phyloP scores from a whole-genome alignment of 306 rosid species.

The Purshia tridentata region DNA sequence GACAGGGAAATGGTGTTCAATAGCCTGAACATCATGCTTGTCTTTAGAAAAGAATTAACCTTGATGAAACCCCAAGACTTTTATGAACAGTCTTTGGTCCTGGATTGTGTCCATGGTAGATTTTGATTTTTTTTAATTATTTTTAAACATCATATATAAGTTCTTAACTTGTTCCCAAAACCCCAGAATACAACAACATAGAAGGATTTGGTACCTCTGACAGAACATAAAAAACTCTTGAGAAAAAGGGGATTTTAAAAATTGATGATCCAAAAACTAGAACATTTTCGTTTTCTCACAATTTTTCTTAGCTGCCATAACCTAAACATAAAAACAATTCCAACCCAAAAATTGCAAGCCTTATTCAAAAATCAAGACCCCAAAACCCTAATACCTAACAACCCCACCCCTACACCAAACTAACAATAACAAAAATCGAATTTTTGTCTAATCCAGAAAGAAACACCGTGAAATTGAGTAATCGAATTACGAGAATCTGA shows the following conservation, averaged over 20 bases:
- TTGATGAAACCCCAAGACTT: no score
- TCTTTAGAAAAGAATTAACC: no score
- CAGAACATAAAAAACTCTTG: background rate
- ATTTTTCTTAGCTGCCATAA: background rate
- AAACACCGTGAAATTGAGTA: background rate
- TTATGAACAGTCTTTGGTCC: background rate
- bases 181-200: background rate
- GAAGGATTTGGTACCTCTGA: background rate
- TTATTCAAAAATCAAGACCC: background rate
- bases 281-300: background rate
- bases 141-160: background rate
- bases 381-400: background rate
- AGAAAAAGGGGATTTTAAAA: background rate
- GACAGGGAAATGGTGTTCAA: no score
- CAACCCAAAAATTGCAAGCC: background rate
- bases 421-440: background rate
- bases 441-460: background rate
- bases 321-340: background rate
- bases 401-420: background rate
- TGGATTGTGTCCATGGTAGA: background rate
- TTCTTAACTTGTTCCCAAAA: no score
- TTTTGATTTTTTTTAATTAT: background rate
- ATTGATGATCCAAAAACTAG: background rate
- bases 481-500: background rate
- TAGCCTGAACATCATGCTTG: no score